Base-by-base conservation (phyloP, 2,329 filamentous ascomycete species). In the Metarhizium guizhouense region DNA sequence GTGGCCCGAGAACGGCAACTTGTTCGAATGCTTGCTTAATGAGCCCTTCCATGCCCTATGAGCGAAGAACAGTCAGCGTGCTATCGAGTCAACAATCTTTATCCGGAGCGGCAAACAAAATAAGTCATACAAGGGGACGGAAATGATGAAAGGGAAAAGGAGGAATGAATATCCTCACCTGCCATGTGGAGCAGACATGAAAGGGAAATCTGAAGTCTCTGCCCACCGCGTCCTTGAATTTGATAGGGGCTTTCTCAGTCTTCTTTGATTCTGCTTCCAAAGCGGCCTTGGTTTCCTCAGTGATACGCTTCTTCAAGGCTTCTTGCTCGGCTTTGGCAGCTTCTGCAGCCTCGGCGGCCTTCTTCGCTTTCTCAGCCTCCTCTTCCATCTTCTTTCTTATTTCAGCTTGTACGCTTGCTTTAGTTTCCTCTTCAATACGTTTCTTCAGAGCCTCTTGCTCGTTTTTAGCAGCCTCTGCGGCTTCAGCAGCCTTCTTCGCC, bases 131-230 rank as follows among this genome's bases (percentile, higher is more conserved):
- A 11, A 32, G 18, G n/a, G 11, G 45, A 30, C 6, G 25, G 45
- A 30, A 6, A 30, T 6, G 10, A 4, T 8, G 45, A 16, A 18
- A 6, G 18, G 8, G 10, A 47, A 18, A 47, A 25, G 18, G 45
- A 6, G 25, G 25, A 29, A 30, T 48, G 45, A 8, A 30, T 14
- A 8, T 48, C 25, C 83, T 68, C 82, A 92, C 88, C 75, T 78
- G 76, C 90, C 90, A 95, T 3, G 86, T 94, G 65, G 85, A 83
- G 70, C 91, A 96, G 34, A 95, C 70, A 60, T 92, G 83, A 72
- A 86, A 96, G 1, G 92, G 92, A 66, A 96, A 96, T 71, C 84
- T 94, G 69, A 95, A 96, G 70, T 95, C 96, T 61, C 92, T 82
- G 36, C 90, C 89, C 16, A 96, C 84, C 1, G 91, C 91, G 68